Evolutionary conservation across 1,284 basidiomycete species (phyloP).

Genomic region (Tilletiaria anomala): DNA sequence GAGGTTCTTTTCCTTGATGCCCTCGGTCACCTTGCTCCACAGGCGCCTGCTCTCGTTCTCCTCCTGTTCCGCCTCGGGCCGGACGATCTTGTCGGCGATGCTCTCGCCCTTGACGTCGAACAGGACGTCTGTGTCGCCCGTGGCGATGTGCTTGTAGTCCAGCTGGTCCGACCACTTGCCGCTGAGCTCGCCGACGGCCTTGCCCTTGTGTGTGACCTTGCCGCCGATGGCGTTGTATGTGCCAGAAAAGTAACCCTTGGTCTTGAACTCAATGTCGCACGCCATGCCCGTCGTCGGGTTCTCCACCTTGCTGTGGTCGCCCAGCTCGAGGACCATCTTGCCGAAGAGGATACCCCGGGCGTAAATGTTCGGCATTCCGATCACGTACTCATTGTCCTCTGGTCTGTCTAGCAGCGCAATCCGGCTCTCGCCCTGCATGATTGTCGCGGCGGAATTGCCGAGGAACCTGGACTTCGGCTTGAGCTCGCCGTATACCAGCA

Average conservation of each 20-base stretch:
- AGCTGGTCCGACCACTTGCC: constrained; percentile 86
- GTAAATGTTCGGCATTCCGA: constrained; percentile 47
- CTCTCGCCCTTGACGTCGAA: constrained; percentile 67
- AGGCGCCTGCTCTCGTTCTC: constrained; percentile 64
- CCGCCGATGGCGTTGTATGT: constrained; percentile 84
- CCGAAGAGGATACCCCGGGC: constrained; percentile 93
- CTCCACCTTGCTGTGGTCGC: constrained; percentile 72
- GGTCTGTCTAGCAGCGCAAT: constrained; percentile 29
- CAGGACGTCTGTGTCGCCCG: constrained; percentile 56
- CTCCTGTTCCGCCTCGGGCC: constrained; percentile 74
- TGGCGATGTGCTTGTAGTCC: constrained; percentile 64
- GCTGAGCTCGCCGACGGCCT: constrained; percentile 69
- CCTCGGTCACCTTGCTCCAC: constrained; percentile 72
- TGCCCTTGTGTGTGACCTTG: constrained; percentile 54
- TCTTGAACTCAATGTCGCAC: constrained; percentile 92
- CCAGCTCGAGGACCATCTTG: constrained; percentile 93
- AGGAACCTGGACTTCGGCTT: constrained; percentile 90
- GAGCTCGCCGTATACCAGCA: constrained; percentile 75
- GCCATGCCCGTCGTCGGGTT: constrained; percentile 61
- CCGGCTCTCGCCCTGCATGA: constrained; percentile 81
- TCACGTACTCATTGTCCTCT: constrained; percentile 33
- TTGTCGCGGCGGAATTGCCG: constrained; percentile 52
- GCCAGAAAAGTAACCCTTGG: constrained; percentile 96
- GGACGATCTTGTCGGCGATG: constrained; percentile 65
- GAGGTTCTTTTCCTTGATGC: constrained; percentile 78